Conservation (phyloP, 148 eudicot genomes). For the Dianthus caryophyllus region DNA sequence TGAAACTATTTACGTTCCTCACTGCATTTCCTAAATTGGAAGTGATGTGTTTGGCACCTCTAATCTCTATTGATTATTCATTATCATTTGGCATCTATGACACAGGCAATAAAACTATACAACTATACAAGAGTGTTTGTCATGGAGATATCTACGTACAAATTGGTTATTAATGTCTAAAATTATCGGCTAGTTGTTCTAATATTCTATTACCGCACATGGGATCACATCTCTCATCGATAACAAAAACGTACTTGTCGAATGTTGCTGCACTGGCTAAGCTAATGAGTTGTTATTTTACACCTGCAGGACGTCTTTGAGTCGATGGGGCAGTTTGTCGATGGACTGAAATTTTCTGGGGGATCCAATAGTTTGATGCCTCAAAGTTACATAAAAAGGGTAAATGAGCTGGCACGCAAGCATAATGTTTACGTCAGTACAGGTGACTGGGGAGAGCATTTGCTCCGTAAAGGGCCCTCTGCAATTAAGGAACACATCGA, state of each 20-base stretch:
- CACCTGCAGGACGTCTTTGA: conserved; percentile 71
- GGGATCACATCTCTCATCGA: not conserved
- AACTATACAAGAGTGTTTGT: too few species aligned
- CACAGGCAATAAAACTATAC: too few species aligned
- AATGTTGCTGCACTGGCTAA: not conserved
- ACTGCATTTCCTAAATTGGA: not conserved
- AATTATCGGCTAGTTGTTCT: not conserved
- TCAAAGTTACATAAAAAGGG: conserved; percentile 57
- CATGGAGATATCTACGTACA: not conserved
- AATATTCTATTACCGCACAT: not conserved
- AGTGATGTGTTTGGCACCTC: not conserved
- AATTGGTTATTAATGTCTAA: not conserved
- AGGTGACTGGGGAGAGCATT: conserved; percentile 93
- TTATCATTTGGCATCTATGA: too few species aligned
- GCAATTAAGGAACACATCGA: conserved; percentile 69
- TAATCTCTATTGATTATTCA: not conserved
- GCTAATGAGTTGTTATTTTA: conserved; percentile 3
- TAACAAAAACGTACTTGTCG: not conserved
- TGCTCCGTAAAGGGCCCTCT: conserved; percentile 71
- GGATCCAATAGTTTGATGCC: conserved; percentile 73
- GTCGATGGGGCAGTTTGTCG: conserved; percentile 91
- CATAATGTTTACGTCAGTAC: conserved; percentile 86
- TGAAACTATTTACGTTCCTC: not conserved
- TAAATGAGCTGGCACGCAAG: conserved; percentile 76
- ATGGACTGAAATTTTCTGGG: conserved; percentile 82